phyloP scores from a whole-genome alignment of 2,329 filamentous ascomycete species.

The Aureobasidium musti region DNA sequence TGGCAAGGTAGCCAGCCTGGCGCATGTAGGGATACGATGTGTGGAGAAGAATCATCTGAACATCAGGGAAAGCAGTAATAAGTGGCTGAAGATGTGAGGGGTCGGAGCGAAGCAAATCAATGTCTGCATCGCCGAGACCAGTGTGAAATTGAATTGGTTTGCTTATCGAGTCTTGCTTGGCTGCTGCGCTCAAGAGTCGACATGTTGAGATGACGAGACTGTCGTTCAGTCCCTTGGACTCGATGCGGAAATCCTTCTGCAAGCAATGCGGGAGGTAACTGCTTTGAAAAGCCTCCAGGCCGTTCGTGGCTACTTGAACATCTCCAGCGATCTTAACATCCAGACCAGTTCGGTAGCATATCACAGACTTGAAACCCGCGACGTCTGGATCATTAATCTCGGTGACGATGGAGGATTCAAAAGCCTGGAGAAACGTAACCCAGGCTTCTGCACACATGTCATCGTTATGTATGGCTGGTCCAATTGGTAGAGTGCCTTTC shows the following conservation, averaged over 20 bases:
- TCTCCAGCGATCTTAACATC: conserved; percentile 58
- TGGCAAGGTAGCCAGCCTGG: conserved; percentile 76
- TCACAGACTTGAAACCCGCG: conserved; percentile 78
- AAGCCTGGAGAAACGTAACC: conserved; percentile 52
- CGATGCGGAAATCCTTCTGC: conserved; percentile 54
- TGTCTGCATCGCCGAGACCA: conserved; percentile 77
- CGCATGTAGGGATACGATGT: conserved; percentile 79
- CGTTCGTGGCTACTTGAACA: conserved; percentile 39
- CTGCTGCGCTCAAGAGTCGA: conserved; percentile 54
- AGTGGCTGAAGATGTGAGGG: conserved; percentile 74
- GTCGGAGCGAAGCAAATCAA: conserved; percentile 68
- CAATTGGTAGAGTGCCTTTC: conserved; percentile 37
- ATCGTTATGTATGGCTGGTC: conserved; percentile 38
- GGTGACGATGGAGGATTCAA: conserved; percentile 56
- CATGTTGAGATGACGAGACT: conserved; percentile 67
- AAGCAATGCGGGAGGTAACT: conserved; percentile 46
- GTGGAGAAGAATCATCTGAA: conserved; percentile 77
- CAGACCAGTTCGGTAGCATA: conserved; percentile 78
- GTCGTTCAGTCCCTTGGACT: conserved; percentile 67
- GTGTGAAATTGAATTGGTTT: conserved; percentile 86
- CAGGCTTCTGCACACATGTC: conserved; percentile 41
- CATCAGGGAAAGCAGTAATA: conserved; percentile 66
- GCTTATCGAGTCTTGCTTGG: conserved; percentile 48
- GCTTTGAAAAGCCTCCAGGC: conserved; percentile 42
- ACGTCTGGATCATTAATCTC: conserved; percentile 67